Conservation (phyloP, 805 yeast species). For the Hanseniaspora valbyensis region DNA sequence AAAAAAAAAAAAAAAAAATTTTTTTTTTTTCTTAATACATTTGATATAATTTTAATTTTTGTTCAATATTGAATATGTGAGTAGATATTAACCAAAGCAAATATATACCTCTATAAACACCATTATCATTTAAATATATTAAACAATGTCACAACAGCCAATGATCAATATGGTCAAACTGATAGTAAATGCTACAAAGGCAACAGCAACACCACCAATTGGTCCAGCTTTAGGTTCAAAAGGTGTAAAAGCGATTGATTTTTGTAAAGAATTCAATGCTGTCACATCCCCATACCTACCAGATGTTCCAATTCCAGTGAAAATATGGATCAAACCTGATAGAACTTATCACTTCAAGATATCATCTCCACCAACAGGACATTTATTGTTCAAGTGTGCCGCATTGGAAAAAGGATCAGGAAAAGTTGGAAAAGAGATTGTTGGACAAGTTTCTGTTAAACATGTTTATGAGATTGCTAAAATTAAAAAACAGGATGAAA, state of each 20-base stretch:
- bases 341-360: conserved; percentile 75
- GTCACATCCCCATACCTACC: conserved; percentile 79
- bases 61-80: background rate
- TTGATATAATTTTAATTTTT: too few species aligned
- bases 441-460: conserved; percentile 66
- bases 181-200: conserved; percentile 93
- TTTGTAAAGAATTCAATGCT: conserved; percentile 96
- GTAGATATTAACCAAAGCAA: too few species aligned
- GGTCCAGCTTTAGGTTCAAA: conserved; percentile 98
- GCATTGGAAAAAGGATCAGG: conserved; percentile 74
- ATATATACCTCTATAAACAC: background rate
- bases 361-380: conserved; percentile 86
- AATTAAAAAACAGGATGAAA: conserved; percentile 76
- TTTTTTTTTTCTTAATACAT: too few species aligned
- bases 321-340: conserved; percentile 82
- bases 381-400: conserved; percentile 62
- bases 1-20: too few species aligned
- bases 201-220: conserved; percentile 97
- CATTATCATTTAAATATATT: background rate
- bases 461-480: conserved; percentile 92
- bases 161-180: conserved; percentile 50
- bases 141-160: background rate
- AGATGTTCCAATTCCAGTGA: conserved; percentile 82
- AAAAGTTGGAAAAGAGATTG: conserved; percentile 24
- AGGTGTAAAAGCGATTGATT: conserved; percentile 97